Evolutionary conservation across 352 stramenopile genomes (phyloP).

Genomic region (Pythium guiyangense): DNA sequence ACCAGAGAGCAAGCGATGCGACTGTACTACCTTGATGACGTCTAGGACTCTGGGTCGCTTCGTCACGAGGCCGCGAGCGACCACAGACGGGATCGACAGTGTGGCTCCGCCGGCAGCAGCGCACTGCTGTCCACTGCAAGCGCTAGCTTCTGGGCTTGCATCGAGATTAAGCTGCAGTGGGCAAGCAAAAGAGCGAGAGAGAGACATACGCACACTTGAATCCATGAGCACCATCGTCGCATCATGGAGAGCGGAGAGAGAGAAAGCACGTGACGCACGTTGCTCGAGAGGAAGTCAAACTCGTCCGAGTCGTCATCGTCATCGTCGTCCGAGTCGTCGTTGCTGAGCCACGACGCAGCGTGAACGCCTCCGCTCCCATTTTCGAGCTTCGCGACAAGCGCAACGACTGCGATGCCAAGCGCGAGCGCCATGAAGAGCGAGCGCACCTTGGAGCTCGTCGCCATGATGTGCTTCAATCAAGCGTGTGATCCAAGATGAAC

Average conservation of each 20-base stretch:
- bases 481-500: too few relatives aligned
- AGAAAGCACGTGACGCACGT: conserved; percentile 8
- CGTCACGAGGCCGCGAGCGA: conserved; percentile 46
- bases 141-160: not conserved
- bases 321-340: conserved; percentile 12
- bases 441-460: not conserved
- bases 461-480: too few relatives aligned
- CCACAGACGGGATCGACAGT: conserved; percentile 24
- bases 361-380: not conserved
- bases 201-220: too few relatives aligned
- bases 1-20: too few relatives aligned
- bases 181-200: not conserved
- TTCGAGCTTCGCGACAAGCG: conserved; percentile 1
- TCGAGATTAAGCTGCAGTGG: not conserved
- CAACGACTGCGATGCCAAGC: conserved; percentile 9
- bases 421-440: conserved; percentile 9
- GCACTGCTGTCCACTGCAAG: conserved; percentile 32
- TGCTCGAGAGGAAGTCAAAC: conserved; percentile 36
- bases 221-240: not conserved
- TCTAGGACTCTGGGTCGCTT: conserved; percentile 35
- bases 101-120: conserved; percentile 7
- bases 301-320: conserved; percentile 26
- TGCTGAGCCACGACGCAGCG: not conserved
- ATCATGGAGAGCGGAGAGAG: too few relatives aligned
- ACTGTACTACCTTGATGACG: conserved; percentile 25